Evolutionary conservation across 345 rosid genomes (phyloP).

Genomic region (Pugionium cornutum): DNA sequence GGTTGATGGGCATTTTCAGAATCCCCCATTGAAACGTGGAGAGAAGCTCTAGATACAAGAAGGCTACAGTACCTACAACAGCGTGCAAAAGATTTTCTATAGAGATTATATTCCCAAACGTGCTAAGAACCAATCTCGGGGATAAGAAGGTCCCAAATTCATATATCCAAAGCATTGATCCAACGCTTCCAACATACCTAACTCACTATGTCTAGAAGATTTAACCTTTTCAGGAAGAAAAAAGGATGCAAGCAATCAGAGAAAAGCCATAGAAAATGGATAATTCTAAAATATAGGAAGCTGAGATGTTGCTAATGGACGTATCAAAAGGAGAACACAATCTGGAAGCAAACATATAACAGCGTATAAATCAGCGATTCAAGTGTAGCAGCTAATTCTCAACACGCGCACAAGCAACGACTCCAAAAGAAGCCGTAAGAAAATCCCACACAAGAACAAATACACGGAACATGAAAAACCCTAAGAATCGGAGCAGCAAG

Average conservation of each 20-base stretch:
- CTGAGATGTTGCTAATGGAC: too few species aligned
- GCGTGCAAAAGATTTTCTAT: background rate
- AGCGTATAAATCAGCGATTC: too few species aligned
- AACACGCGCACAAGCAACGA: background rate
- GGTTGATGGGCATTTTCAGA: conserved; percentile 68
- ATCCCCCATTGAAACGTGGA: conserved; percentile 59
- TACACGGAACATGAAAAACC: background rate
- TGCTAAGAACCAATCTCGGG: background rate
- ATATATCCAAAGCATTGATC: too few species aligned
- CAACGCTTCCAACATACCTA: background rate
- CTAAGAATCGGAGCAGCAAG: conserved; percentile 7
- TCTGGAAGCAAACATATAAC: too few species aligned
- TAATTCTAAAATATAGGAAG: too few species aligned
- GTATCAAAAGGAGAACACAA: too few species aligned
- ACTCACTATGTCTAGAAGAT: background rate
- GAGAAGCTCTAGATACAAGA: conserved; percentile 1
- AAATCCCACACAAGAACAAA: background rate
- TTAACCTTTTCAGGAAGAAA: too few species aligned
- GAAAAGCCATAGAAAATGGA: too few species aligned
- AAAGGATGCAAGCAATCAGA: too few species aligned
- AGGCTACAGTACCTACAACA: conserved; percentile 20
- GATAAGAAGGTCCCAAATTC: background rate
- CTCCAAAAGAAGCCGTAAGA: background rate
- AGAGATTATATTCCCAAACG: background rate
- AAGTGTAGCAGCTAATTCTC: background rate